Evolutionary conservation across 306 rosid species (phyloP).

Genomic region (Alnus rubra): DNA sequence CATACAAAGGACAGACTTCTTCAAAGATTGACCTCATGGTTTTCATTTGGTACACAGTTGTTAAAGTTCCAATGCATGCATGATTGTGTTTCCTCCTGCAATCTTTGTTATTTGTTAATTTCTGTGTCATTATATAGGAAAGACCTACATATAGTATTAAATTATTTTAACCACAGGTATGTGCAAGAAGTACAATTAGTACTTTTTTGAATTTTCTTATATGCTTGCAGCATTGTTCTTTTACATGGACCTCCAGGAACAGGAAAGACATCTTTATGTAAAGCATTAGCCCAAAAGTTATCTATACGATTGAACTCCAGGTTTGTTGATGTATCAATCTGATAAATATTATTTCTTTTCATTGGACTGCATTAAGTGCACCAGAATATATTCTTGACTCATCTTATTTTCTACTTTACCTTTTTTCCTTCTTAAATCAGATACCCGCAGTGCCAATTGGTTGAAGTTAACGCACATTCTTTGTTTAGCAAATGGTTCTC

Average conservation of each 20-base stretch:
- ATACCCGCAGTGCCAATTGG: slow-evolving; percentile 73
- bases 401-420: slow-evolving; percentile 4
- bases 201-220: slow-evolving; percentile 10
- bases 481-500: slow-evolving; percentile 99
- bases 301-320: slow-evolving; percentile 76
- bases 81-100: neutral
- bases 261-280: slow-evolving; percentile 93
- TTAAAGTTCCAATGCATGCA: neutral
- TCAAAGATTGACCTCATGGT: slow-evolving; percentile 14
- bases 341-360: neutral
- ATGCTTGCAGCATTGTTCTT: slow-evolving; percentile 68
- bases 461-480: slow-evolving; percentile 99
- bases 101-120: neutral
- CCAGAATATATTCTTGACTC: neutral
- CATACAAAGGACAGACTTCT: neutral
- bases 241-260: slow-evolving; percentile 98
- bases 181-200: slow-evolving; percentile 7
- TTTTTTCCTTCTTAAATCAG: slow-evolving; percentile 37
- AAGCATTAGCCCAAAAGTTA: slow-evolving; percentile 94
- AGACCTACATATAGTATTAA: neutral
- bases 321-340: slow-evolving; percentile 40
- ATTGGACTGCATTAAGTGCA: slow-evolving; percentile 18
- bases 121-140: neutral
- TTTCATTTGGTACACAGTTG: neutral
- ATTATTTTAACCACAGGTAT: neutral